Evolutionary conservation across 2,329 filamentous ascomycete genomes (phyloP).

Genomic region (Ilyonectria destructans): DNA sequence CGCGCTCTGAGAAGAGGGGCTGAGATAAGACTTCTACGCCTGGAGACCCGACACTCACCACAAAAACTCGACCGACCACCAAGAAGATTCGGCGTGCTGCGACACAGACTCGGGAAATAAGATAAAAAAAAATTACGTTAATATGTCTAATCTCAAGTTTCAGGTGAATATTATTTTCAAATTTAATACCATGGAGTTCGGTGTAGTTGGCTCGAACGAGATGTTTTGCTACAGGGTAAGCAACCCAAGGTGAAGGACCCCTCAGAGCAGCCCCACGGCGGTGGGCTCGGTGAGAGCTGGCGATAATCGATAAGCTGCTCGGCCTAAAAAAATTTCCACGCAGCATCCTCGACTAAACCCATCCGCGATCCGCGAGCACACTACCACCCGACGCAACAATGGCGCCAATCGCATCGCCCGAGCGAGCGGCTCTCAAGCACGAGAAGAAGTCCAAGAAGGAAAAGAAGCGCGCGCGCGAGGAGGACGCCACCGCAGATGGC

Average conservation of each 20-base stretch:
- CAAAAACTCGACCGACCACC: too few species aligned
- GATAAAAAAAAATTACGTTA: background rate
- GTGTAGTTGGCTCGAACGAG: background rate
- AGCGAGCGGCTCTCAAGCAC: slow-evolving; percentile 51
- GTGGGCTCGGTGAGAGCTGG: slow-evolving; percentile 39
- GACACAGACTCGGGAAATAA: background rate
- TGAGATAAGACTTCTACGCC: too few species aligned
- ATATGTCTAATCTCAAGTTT: background rate
- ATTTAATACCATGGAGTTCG: background rate
- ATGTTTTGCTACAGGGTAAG: slow-evolving; percentile 12
- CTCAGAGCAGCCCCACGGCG: slow-evolving; percentile 30
- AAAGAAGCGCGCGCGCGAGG: slow-evolving; percentile 64
- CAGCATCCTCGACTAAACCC: slow-evolving; percentile 34
- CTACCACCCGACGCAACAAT: slow-evolving; percentile 47
- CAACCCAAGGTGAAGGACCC: background rate
- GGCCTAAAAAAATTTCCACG: slow-evolving; percentile 45
- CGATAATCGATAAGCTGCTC: slow-evolving; percentile 41
- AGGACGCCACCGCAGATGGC: slow-evolving; percentile 56
- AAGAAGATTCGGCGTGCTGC: too few species aligned
- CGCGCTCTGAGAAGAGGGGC: too few species aligned
- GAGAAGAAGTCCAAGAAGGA: slow-evolving; percentile 62
- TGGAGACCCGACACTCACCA: too few species aligned
- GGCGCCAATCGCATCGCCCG: slow-evolving; percentile 54
- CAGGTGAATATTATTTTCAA: background rate
- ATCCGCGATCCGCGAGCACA: slow-evolving; percentile 20